Percentiles rank a stretch among this genome's conserved stretches.
phyloP scores from a whole-genome alignment of 352 stramenopile species.

The Phytophthora megakarya region DNA sequence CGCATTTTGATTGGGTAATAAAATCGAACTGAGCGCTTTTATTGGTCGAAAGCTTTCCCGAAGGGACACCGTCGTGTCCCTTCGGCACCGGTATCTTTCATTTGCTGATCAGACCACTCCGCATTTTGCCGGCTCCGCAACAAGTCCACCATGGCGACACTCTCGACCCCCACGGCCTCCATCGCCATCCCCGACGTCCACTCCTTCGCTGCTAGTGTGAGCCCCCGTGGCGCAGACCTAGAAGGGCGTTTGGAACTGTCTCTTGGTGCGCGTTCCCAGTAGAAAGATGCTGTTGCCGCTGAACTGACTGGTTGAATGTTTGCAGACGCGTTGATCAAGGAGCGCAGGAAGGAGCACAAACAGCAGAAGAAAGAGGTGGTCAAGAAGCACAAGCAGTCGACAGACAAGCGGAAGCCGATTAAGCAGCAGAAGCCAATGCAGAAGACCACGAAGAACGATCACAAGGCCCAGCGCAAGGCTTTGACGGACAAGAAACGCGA shows the following conservation, averaged over 20 bases:
- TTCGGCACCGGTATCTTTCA: constrained; percentile 14
- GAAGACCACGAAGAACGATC: constrained; percentile 21
- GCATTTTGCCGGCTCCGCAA: constrained; percentile 6
- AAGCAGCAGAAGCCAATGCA: constrained; percentile 29
- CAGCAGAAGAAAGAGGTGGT: constrained; percentile 44
- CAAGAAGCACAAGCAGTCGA: constrained; percentile 24
- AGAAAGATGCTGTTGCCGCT: constrained; percentile 6
- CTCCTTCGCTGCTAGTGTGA: constrained; percentile 18
- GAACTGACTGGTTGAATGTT: constrained; percentile 5
- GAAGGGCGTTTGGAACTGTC: constrained; percentile 51
- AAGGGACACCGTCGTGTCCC: too few relatives aligned
- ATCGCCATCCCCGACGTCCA: constrained; percentile 32
- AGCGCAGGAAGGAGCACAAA: constrained; percentile 64
- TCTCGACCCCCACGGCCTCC: constrained; percentile 16
- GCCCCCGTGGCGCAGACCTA: constrained; percentile 39
- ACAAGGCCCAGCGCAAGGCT: constrained; percentile 42
- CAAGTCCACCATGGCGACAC: constrained; percentile 19
- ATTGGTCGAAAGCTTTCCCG: constrained; percentile 29
- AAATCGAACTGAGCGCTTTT: background rate
- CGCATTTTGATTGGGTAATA: constrained; percentile 23
- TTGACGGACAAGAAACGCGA: constrained; percentile 58
- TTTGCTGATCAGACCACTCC: too few relatives aligned
- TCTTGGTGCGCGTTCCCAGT: constrained; percentile 34
- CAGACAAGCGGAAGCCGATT: constrained; percentile 24
- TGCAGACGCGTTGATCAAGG: constrained; percentile 73